phyloP scores from a whole-genome alignment of 345 rosid species.

The Pseudoturritis turrita region DNA sequence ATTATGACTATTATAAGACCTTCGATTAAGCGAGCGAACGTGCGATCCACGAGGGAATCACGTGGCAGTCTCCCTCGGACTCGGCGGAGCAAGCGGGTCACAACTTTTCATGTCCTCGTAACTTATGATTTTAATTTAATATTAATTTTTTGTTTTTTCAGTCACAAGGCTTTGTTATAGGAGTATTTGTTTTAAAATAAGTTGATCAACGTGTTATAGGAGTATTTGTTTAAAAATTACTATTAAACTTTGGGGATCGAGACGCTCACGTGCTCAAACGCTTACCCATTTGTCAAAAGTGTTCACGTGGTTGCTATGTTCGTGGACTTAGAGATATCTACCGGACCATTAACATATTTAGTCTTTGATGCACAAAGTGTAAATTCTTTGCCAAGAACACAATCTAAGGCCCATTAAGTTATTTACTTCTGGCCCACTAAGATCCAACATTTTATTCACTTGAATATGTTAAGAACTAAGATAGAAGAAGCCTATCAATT shows the following conservation, averaged over 20 bases:
- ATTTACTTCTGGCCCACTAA: background rate
- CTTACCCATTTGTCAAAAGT: constrained; percentile 4
- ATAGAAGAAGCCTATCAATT: background rate
- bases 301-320: background rate
- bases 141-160: background rate
- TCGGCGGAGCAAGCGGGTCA: constrained; percentile 35
- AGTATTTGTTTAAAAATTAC: background rate
- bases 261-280: constrained; percentile 21
- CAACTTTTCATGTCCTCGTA: constrained; percentile 33
- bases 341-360: background rate
- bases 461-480: background rate
- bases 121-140: constrained; percentile 8
- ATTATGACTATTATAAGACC: background rate
- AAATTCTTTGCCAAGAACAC: background rate
- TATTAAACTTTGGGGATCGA: background rate
- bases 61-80: constrained; percentile 42
- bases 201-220: constrained; percentile 16
- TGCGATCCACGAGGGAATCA: constrained; percentile 48
- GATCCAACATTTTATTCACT: background rate
- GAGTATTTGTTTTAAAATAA: background rate
- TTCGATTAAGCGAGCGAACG: constrained; percentile 34
- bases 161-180: constrained; percentile 4
- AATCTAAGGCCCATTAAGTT: background rate
- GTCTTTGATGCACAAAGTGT: background rate
- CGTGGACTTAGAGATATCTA: background rate